Evolutionary conservation across 441 rosid species (phyloP), one percentile per base, ranked within the genome.

Genomic region (Gossypium lobatum): DNA sequence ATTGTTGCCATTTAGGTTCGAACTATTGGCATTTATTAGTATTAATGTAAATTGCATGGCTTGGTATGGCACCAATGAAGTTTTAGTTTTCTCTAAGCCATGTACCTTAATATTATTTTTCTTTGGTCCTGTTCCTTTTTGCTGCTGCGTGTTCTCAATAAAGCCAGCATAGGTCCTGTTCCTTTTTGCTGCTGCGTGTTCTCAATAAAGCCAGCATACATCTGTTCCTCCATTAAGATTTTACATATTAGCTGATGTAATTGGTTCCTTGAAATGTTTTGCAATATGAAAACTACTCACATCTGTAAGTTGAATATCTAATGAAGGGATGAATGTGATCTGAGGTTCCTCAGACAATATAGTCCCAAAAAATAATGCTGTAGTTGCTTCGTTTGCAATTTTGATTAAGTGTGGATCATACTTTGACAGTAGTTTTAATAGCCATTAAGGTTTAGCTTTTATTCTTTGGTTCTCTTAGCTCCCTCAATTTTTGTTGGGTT

Each of bases 1-100:
- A 20, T 79, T 92, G 79, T 82, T 94, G 75, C 98, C 98, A 20
- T 94, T 94, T 81, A 92, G 94, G 97, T 94, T 67, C 74, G 70
- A 39, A 31, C 3, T 20, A 8, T 13, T 1, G 25, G 46, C 59
- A 23, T 13, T 66, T 55, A 16, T 9, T 13, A 53, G 4, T 67
- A 17, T 60, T 23, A 59, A 37, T 21, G 42, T 45, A 20, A 60
- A 59, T 16, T 60, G 54, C 75, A 39, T 71, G 17, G 20, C 31
- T 63, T 37, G 59, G 5, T 39, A 37, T 8, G 21, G 17, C 13
- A 52, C 10, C 50, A 16, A 10, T 52, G 50, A 4, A 18, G 71
- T 8, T 14, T 69, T 69, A 28, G 10, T 70, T 70, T 16, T 54
- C 50, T 54, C 73, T 31, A 28, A 28, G 31, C 31, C 28, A 28